phyloP scores from a whole-genome alignment of 1,139 yeast genomes.

The Blastobotrys buckinghamii region DNA sequence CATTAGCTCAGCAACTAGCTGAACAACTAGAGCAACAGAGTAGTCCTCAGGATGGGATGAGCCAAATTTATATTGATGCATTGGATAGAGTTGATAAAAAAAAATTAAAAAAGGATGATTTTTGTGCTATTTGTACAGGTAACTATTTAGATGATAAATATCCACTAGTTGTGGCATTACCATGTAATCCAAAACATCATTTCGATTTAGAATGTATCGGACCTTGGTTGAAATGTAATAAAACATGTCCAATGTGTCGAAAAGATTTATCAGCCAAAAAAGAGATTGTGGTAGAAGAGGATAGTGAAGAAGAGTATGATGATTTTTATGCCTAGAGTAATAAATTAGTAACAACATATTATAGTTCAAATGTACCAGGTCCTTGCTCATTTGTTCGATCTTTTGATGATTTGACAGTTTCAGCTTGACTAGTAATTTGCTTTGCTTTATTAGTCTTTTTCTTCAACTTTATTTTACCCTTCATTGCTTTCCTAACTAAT shows the following conservation, averaged over 20 bases:
- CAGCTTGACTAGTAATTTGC: neutral
- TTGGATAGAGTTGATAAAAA: slow-evolving; percentile 62
- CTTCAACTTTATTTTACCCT: slow-evolving; percentile 10
- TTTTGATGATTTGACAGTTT: neutral
- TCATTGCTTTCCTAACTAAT: slow-evolving; percentile 54
- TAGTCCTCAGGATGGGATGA: slow-evolving; percentile 43
- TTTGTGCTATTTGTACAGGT: slow-evolving; percentile 82
- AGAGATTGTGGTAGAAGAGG: slow-evolving; percentile 42
- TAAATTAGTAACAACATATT: neutral
- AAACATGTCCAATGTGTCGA: slow-evolving; percentile 87
- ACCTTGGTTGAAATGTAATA: slow-evolving; percentile 77
- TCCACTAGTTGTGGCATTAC: slow-evolving; percentile 75
- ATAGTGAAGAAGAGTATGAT: slow-evolving; percentile 66
- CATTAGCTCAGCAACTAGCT: slow-evolving; percentile 19
- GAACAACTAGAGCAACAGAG: slow-evolving; percentile 15
- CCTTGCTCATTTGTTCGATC: no score
- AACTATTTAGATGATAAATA: slow-evolving; percentile 64
- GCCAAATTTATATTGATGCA: slow-evolving; percentile 64
- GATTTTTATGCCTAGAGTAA: slow-evolving; percentile 59
- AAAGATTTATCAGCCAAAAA: slow-evolving; percentile 55
- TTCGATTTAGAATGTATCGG: slow-evolving; percentile 88
- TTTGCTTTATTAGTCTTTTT: neutral
- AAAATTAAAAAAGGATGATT: slow-evolving; percentile 46
- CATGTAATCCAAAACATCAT: slow-evolving; percentile 64
- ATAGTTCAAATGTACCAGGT: neutral